A percentile compares a stretch with the other conserved stretches of the same genome.
Conservation (phyloP, 106 monocot species). For the Amphibolis antarctica region DNA sequence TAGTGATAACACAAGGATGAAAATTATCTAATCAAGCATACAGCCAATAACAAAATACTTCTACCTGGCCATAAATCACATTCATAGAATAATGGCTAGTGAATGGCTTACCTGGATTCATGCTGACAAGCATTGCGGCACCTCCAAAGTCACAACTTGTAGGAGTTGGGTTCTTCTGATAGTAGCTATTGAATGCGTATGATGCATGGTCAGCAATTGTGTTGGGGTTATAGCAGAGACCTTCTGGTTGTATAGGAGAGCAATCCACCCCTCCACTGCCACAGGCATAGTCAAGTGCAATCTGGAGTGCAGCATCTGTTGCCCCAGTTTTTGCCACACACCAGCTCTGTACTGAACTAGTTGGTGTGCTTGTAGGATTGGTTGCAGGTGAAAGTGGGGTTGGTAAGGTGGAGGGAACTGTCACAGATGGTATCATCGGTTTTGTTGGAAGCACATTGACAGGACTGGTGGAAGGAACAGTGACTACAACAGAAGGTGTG, state of each 20-base stretch:
- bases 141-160: slow-evolving; percentile 83
- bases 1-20: too few species aligned
- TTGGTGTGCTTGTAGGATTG: slow-evolving; percentile 17
- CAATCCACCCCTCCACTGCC: slow-evolving; percentile 79
- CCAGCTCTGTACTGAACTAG: slow-evolving; percentile 43
- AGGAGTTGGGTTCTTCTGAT: slow-evolving; percentile 60
- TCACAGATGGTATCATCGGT: slow-evolving; percentile 19
- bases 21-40: too few species aligned
- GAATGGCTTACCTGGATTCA: slow-evolving; percentile 56
- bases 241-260: slow-evolving; percentile 47
- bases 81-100: too few species aligned
- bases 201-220: slow-evolving; percentile 73
- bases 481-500: slow-evolving; percentile 24
- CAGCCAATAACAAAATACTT: too few species aligned
- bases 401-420: slow-evolving; percentile 27
- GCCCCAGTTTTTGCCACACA: slow-evolving; percentile 52
- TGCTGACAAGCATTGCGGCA: slow-evolving; percentile 43
- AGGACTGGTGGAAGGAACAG: slow-evolving; percentile 39
- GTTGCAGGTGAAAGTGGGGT: slow-evolving; percentile 12
- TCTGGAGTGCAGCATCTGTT: slow-evolving; percentile 51
- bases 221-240: slow-evolving; percentile 57
- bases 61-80: too few species aligned
- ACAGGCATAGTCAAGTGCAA: slow-evolving; percentile 76
- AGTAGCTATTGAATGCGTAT: slow-evolving; percentile 79
- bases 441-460: slow-evolving; percentile 15